Conservation (phyloP, 202 grass and related monocot species). For the Elaeis oleifera region DNA sequence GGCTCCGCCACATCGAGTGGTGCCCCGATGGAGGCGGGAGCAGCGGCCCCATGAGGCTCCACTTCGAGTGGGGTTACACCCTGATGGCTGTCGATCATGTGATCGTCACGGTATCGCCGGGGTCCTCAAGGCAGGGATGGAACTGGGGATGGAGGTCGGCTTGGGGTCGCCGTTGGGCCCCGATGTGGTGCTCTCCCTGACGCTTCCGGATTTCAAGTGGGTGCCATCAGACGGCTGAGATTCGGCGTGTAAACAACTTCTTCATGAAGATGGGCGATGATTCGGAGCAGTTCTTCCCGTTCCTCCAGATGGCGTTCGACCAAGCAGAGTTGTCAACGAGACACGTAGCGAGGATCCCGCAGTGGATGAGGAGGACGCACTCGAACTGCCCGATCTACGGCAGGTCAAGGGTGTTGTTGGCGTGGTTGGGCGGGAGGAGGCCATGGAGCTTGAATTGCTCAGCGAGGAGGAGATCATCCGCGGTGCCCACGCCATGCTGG, state of each 20-base stretch:
- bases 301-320: conserved; percentile 63
- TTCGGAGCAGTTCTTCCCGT: conserved; percentile 39
- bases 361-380: conserved; percentile 72
- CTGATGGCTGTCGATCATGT: conserved; percentile 49
- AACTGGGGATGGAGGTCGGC: conserved; percentile 18
- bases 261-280: conserved; percentile 55
- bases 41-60: conserved; percentile 36
- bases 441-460: conserved; percentile 59
- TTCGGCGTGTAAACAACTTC: conserved; percentile 75
- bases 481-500: conserved; percentile 36
- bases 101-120: conserved; percentile 70
- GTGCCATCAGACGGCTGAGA: conserved; percentile 51
- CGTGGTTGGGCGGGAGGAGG: conserved; percentile 82
- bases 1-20: conserved; percentile 55
- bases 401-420: conserved; percentile 48
- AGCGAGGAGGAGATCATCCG: conserved; percentile 45
- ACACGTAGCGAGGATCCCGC: conserved; percentile 35
- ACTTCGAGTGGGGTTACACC: conserved; percentile 31
- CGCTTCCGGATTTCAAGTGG: conserved; percentile 62
- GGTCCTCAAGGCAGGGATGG: conserved; percentile 54
- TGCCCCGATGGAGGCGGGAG: conserved; percentile 2
- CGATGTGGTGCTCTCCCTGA: conserved; percentile 50
- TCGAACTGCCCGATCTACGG: conserved; percentile 56
- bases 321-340: background rate
- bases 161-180: background rate